phyloP scores from a whole-genome alignment of 2,329 filamentous ascomycete species.

The Cordyceps javanica region DNA sequence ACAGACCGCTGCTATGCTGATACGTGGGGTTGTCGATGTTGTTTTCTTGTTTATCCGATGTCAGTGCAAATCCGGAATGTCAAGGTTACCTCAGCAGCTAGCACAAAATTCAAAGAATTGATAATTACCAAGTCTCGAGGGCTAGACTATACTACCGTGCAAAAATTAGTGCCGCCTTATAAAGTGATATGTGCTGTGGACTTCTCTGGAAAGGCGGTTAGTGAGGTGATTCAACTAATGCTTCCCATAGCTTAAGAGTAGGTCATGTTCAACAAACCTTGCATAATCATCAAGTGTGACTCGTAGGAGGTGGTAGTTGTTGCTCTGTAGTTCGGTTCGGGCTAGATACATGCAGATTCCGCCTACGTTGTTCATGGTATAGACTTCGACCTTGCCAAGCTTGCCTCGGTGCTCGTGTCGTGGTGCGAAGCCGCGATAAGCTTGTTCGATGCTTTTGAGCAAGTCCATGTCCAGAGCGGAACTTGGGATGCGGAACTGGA shows the following conservation, averaged over 20 bases:
- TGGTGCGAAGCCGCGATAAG: slow-evolving; percentile 15
- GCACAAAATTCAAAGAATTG: too few species aligned
- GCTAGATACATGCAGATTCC: slow-evolving; percentile 16
- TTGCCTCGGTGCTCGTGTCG: slow-evolving; percentile 5
- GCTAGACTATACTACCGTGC: too few species aligned
- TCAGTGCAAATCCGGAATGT: too few species aligned
- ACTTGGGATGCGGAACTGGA: slow-evolving; percentile 17
- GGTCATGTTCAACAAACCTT: slow-evolving; percentile 2
- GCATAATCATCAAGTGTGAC: slow-evolving; percentile 8
- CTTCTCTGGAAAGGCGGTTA: too few species aligned
- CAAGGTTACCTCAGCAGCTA: too few species aligned
- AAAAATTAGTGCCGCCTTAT: too few species aligned
- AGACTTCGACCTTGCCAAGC: slow-evolving; percentile 14
- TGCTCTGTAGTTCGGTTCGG: not conserved
- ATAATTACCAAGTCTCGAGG: too few species aligned
- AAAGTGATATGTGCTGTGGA: too few species aligned
- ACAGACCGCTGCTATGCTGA: too few species aligned
- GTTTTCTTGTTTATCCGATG: too few species aligned
- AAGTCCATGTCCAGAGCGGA: slow-evolving; percentile 12
- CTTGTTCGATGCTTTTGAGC: slow-evolving; percentile 12
- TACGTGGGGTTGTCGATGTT: too few species aligned
- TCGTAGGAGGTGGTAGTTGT: slow-evolving; percentile 3
- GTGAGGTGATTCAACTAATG: too few species aligned
- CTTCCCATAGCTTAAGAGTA: not conserved
- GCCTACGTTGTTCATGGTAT: slow-evolving; percentile 14